These are phyloP conservation scores for Rugonectria rugulosa DNA, from an alignment of 2,329 filamentous ascomycete genomes.

Conservation along the genomic window DNA sequence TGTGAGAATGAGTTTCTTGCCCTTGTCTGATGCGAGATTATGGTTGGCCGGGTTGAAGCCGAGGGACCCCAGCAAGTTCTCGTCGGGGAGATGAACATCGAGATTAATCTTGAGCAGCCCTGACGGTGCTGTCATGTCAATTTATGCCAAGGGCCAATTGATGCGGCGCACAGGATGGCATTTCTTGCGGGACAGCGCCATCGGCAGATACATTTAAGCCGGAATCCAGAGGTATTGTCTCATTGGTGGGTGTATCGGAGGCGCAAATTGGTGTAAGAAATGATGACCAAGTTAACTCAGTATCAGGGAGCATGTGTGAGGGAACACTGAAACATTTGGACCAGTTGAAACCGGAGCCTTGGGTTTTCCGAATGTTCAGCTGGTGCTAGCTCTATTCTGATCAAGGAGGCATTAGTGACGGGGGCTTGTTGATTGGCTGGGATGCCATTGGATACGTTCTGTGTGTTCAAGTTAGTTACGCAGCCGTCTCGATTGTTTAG, in stretches of 20 bases:
- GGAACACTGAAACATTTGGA: slow-evolving; percentile 14
- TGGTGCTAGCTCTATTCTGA: neutral
- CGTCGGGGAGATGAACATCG: slow-evolving; percentile 15
- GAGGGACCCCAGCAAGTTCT: slow-evolving; percentile 5
- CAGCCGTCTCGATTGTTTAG: slow-evolving; percentile 6
- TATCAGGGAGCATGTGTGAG: slow-evolving; percentile 6
- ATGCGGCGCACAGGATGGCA: neutral
- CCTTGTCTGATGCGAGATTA: neutral
- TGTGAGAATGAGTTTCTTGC: slow-evolving; percentile 4
- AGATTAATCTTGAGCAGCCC: slow-evolving; percentile 13
- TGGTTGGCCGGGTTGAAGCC: slow-evolving; percentile 5
- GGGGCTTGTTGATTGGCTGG: slow-evolving; percentile 10
- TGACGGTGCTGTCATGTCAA: slow-evolving; percentile 13
- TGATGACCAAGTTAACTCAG: slow-evolving; percentile 6
- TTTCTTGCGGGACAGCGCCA: slow-evolving; percentile 1
- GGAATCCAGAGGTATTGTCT: slow-evolving; percentile 6
- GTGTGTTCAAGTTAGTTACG: slow-evolving; percentile 2
- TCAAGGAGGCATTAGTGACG: neutral
- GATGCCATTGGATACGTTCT: slow-evolving; percentile 10
- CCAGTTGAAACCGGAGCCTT: slow-evolving; percentile 15
- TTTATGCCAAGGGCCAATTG: slow-evolving; percentile 14
- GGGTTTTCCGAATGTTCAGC: neutral
- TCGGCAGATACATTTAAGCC: neutral
- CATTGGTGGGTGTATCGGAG: slow-evolving; percentile 18
- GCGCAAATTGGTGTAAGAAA: slow-evolving; percentile 13